A percentile compares a stretch with the other conserved stretches of the same genome.
phyloP scores from a whole-genome alignment of 1,284 basidiomycete species.

The Puccinia hordei region DNA sequence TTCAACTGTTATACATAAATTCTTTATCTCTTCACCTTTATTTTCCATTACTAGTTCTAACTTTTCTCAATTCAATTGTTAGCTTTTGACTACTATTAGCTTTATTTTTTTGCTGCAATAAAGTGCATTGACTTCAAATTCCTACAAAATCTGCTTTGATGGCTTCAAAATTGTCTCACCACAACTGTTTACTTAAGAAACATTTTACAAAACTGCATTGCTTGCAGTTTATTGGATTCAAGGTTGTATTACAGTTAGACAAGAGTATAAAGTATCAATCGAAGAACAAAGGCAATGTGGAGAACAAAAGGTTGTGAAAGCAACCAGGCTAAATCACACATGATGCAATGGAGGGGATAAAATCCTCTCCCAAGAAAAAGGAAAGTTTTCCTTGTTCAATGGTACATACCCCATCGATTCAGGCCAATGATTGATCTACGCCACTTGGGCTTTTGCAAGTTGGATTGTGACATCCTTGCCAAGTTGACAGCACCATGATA shows the following conservation, averaged over 20 bases:
- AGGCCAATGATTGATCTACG: slow-evolving; percentile 20
- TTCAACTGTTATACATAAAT: too few species aligned
- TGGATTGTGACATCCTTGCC: not conserved
- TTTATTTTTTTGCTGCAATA: too few species aligned
- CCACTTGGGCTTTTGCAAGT: not conserved
- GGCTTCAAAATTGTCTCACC: not conserved
- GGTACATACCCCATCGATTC: slow-evolving; percentile 7
- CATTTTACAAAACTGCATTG: not conserved
- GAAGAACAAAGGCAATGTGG: not conserved
- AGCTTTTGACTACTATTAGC: too few species aligned
- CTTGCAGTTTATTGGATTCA: not conserved
- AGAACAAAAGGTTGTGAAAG: not conserved
- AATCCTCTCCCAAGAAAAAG: not conserved
- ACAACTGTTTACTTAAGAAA: not conserved
- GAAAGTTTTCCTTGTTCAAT: not conserved
- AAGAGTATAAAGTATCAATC: not conserved
- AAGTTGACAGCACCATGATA: not conserved
- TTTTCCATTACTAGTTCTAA: too few species aligned
- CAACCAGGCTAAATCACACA: not conserved
- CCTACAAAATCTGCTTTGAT: too few species aligned
- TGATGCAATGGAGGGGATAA: not conserved
- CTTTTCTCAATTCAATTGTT: too few species aligned
- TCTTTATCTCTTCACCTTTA: too few species aligned
- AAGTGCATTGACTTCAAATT: too few species aligned
- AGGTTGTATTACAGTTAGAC: not conserved